These are phyloP conservation scores for Pezicula neosporulosa DNA, from an alignment of 2,329 filamentous ascomycete species.

Conservation along the genomic window DNA sequence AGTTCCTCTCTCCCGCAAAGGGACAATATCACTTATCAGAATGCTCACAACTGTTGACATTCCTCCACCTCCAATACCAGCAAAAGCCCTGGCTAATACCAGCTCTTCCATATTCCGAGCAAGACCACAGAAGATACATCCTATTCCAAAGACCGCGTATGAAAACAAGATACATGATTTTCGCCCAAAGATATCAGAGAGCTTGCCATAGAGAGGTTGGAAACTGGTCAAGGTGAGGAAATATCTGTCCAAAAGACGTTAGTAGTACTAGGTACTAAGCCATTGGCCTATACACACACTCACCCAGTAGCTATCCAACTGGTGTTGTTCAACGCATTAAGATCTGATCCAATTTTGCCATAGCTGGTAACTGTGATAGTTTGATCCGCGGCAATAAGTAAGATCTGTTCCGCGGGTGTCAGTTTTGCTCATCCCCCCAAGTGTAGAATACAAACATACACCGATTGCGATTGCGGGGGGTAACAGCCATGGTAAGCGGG, in stretches of 20 bases:
- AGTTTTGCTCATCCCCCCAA: background rate
- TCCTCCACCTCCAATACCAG: slow-evolving; percentile 63
- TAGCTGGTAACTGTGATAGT: slow-evolving; percentile 78
- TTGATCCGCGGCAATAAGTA: slow-evolving; percentile 71
- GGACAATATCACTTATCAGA: slow-evolving; percentile 67
- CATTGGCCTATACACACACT: background rate
- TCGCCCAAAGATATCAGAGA: slow-evolving; percentile 68
- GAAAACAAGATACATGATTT: slow-evolving; percentile 63
- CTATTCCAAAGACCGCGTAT: slow-evolving; percentile 61
- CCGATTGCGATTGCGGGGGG: slow-evolving; percentile 60
- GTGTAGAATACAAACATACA: slow-evolving; percentile 35
- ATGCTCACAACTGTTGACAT: slow-evolving; percentile 70
- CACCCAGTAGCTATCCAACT: slow-evolving; percentile 68
- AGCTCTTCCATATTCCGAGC: slow-evolving; percentile 62
- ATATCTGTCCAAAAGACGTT: slow-evolving; percentile 41
- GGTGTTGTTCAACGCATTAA: slow-evolving; percentile 70
- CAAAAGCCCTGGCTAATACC: slow-evolving; percentile 54
- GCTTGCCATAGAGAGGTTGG: slow-evolving; percentile 70
- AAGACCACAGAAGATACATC: slow-evolving; percentile 60
- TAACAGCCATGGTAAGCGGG: slow-evolving; percentile 53
- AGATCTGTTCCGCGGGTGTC: slow-evolving; percentile 47
- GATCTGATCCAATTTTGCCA: slow-evolving; percentile 71
- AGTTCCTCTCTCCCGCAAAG: slow-evolving; percentile 64
- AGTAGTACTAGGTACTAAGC: slow-evolving; percentile 1
- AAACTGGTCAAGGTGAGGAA: slow-evolving; percentile 73